Conservation (phyloP, 352 stramenopile genomes). For the Phytophthora uliginosa region DNA sequence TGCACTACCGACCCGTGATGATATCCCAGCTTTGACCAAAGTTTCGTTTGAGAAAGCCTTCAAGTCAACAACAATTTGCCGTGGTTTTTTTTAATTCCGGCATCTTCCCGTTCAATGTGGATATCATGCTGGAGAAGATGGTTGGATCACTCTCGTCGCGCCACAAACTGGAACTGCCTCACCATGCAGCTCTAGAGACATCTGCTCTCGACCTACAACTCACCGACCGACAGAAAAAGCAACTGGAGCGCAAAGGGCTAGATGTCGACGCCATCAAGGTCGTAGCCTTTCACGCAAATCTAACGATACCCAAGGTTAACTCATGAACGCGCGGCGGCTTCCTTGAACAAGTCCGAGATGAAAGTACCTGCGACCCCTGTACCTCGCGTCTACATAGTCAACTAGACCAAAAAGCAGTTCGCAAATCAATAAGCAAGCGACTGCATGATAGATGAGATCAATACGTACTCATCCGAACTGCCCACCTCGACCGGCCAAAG, state of each 20-base stretch:
- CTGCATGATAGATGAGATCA: too few relatives aligned
- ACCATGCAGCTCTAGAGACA: neutral
- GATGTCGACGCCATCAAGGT: neutral
- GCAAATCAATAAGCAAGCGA: too few relatives aligned
- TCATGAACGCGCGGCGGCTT: neutral
- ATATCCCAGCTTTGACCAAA: neutral
- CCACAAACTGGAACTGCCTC: neutral
- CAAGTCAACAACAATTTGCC: neutral
- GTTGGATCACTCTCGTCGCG: neutral
- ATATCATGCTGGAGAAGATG: neutral
- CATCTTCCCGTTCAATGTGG: neutral
- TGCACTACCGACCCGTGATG: neutral
- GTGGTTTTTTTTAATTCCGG: neutral
- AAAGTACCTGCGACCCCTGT: too few relatives aligned
- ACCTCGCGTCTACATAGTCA: too few relatives aligned
- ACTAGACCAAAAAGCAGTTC: too few relatives aligned
- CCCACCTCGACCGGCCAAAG: too few relatives aligned
- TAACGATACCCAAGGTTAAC: neutral
- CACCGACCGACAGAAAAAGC: neutral
- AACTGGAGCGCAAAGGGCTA: neutral
- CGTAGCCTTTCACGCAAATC: neutral
- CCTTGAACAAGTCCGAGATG: too few relatives aligned
- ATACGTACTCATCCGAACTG: too few relatives aligned
- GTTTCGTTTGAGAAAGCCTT: neutral
- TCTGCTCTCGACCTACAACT: neutral